These are phyloP conservation scores for Glutinoglossum americanum DNA, from an alignment of 495 filamentous ascomycete species.

Conservation along the genomic window DNA sequence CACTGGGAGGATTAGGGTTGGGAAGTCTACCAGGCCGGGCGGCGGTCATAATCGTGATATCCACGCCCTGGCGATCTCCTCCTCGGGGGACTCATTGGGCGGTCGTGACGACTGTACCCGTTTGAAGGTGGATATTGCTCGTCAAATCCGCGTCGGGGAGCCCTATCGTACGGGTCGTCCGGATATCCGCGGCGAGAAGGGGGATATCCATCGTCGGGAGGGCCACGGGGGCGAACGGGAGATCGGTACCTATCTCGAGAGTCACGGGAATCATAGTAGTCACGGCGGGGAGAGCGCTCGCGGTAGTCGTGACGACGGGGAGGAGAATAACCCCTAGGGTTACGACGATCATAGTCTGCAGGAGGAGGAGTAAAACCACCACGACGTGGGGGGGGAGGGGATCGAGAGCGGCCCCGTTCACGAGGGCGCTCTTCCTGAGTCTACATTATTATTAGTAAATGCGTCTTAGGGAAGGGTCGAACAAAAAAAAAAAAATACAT, in stretches of 20 bases:
- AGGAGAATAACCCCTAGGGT: conserved; percentile 65
- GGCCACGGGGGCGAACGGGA: conserved; percentile 42
- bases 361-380: conserved; percentile 34
- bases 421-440: conserved; percentile 48
- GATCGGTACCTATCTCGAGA: conserved; percentile 41
- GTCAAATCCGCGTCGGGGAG: conserved; percentile 20
- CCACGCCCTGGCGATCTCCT: conserved; percentile 5
- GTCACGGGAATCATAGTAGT: conserved; percentile 75
- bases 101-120: conserved; percentile 34
- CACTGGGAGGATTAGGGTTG: neutral
- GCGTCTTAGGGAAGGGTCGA: neutral
- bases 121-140: conserved; percentile 44
- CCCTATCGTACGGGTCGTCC: conserved; percentile 30
- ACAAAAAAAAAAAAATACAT: conserved; percentile 15
- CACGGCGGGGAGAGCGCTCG: conserved; percentile 52
- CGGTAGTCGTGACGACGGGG: conserved; percentile 58
- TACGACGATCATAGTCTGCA: conserved; percentile 59
- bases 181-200: conserved; percentile 36
- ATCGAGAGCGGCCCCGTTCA: conserved; percentile 55
- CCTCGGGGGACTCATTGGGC: conserved; percentile 28
- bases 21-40: conserved; percentile 4
- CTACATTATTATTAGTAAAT: conserved; percentile 27
- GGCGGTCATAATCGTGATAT: conserved; percentile 5
- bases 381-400: conserved; percentile 40
- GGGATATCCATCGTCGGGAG: conserved; percentile 62